phyloP scores from a whole-genome alignment of 2,329 filamentous ascomycete species.

The Claviceps citrina region DNA sequence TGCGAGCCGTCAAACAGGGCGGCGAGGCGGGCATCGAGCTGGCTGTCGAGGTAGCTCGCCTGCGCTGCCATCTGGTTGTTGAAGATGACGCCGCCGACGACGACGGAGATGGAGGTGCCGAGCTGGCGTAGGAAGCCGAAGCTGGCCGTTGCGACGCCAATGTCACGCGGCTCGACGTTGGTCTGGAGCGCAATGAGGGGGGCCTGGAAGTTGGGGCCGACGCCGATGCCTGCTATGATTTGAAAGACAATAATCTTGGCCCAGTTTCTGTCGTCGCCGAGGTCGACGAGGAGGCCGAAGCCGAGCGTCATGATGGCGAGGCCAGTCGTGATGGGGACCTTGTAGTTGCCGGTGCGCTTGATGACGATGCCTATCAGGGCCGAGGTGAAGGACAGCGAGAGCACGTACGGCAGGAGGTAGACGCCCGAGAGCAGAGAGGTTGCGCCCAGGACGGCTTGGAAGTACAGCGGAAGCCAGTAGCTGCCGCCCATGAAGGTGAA shows the following conservation, averaged over 20 bases:
- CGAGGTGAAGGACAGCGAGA: slow-evolving; percentile 51
- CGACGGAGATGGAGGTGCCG: slow-evolving; percentile 51
- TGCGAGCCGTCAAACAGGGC: slow-evolving; percentile 39
- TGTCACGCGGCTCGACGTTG: slow-evolving; percentile 44
- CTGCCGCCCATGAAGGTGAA: slow-evolving; percentile 61
- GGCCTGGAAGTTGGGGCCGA: slow-evolving; percentile 54
- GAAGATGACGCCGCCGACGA: slow-evolving; percentile 65
- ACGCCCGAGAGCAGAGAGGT: slow-evolving; percentile 58
- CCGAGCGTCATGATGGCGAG: slow-evolving; percentile 47
- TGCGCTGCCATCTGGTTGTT: slow-evolving; percentile 55
- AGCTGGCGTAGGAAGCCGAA: slow-evolving; percentile 55
- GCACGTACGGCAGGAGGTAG: slow-evolving; percentile 54
- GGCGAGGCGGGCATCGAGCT: slow-evolving; percentile 36
- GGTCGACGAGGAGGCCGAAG: slow-evolving; percentile 46
- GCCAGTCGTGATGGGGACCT: slow-evolving; percentile 42
- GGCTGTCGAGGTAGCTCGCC: slow-evolving; percentile 28
- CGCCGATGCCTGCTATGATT: slow-evolving; percentile 46
- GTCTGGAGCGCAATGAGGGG: slow-evolving; percentile 55
- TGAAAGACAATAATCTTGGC: slow-evolving; percentile 44
- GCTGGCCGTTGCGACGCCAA: slow-evolving; percentile 52
- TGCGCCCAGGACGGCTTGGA: slow-evolving; percentile 57
- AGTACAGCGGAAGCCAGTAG: slow-evolving; percentile 77
- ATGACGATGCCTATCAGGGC: slow-evolving; percentile 40
- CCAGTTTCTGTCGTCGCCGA: slow-evolving; percentile 40
- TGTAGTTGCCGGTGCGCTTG: slow-evolving; percentile 51